These are phyloP conservation scores for Trypanosoma scelopori DNA, from an alignment of 208 protist species.

Conservation along the genomic window DNA sequence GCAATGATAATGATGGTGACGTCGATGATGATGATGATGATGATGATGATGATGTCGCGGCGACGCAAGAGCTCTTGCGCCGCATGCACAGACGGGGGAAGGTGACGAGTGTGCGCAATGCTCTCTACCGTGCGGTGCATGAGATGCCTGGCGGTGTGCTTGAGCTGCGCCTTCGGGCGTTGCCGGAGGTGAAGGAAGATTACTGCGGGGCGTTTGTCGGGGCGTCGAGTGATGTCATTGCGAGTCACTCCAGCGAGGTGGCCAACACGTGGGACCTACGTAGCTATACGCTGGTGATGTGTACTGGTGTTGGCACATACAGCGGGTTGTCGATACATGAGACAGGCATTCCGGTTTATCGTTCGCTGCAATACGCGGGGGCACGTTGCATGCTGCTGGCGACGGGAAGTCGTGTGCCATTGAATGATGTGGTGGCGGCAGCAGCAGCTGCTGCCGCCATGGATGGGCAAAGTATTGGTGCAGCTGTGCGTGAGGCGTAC, in stretches of 20 bases:
- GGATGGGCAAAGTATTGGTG: conserved; percentile 12
- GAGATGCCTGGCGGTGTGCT: conserved; percentile 35
- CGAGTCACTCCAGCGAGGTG: conserved; percentile 38
- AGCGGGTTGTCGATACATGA: conserved; percentile 52
- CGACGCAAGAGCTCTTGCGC: conserved; percentile 15
- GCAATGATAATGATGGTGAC: conserved; percentile 1
- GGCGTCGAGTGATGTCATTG: conserved; percentile 18
- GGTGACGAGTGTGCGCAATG: conserved; percentile 35
- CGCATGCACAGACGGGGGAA: conserved; percentile 25
- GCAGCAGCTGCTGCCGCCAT: conserved; percentile 18
- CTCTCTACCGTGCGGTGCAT: conserved; percentile 47
- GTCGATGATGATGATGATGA: conserved; percentile 1
- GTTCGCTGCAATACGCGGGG: conserved; percentile 59
- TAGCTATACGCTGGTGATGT: conserved; percentile 37
- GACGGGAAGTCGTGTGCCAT: conserved; percentile 29
- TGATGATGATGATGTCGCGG: conserved; percentile 13
- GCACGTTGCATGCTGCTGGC: conserved; percentile 46
- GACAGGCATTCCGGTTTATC: conserved; percentile 57
- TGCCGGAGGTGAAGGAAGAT: conserved; percentile 53
- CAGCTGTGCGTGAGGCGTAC: conserved; percentile 14
- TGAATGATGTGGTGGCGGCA: conserved; percentile 8
- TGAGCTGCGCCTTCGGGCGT: conserved; percentile 38
- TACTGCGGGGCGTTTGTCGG: conserved; percentile 44
- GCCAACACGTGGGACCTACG: conserved; percentile 48
- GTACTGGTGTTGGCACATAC: conserved; percentile 48